Conservation (phyloP, 805 yeast genomes). For the Suhomyces faveliae region DNA sequence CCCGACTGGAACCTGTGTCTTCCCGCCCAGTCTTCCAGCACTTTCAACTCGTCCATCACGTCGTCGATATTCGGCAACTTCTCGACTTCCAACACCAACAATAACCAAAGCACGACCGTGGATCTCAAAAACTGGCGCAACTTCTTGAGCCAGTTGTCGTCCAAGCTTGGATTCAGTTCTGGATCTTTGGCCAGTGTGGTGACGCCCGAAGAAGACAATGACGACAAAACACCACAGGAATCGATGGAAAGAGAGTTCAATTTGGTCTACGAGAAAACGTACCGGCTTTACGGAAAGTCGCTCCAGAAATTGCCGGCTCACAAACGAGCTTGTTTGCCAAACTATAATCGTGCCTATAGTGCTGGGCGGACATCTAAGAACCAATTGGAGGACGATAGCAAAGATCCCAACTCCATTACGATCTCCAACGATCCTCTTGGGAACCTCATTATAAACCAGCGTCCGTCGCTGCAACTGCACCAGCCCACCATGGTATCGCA, state of each 20-base stretch:
- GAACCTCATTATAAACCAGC: conserved; percentile 37
- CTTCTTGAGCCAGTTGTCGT: conserved; percentile 33
- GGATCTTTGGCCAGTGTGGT: conserved; percentile 28
- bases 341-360: conserved; percentile 31
- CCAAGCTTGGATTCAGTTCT: conserved; percentile 35
- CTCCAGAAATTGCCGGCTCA: conserved; percentile 34
- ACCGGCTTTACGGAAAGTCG: conserved; percentile 38
- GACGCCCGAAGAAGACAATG: conserved; percentile 10
- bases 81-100: conserved; percentile 23
- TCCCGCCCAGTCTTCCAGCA: conserved; percentile 23
- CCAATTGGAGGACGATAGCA: conserved; percentile 26
- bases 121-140: conserved; percentile 38
- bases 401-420: conserved; percentile 33
- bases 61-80: conserved; percentile 23
- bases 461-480: conserved; percentile 6
- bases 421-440: conserved; percentile 44
- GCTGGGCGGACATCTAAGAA: conserved; percentile 13
- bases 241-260: conserved; percentile 32
- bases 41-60: conserved; percentile 17
- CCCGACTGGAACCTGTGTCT: conserved; percentile 43
- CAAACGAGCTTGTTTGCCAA: conserved; percentile 42
- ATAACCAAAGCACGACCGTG: conserved; percentile 18
- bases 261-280: conserved; percentile 34
- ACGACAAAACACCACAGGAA: conserved; percentile 8
- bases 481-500: conserved; percentile 23